phyloP scores from a whole-genome alignment of 2,329 filamentous ascomycete genomes.

The Amauroascus niger region DNA sequence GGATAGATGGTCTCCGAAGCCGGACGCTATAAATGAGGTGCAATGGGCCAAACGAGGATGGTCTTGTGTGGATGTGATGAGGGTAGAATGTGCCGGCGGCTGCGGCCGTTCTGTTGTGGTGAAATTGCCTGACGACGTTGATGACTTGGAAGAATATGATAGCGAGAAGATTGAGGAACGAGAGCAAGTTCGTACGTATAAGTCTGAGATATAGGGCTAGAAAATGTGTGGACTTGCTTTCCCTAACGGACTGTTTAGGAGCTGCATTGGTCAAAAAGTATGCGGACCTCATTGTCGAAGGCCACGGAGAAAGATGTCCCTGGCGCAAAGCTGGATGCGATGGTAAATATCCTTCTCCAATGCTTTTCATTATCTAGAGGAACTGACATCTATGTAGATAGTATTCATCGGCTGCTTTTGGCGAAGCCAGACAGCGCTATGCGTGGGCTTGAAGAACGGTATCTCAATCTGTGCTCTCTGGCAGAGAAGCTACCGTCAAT shows the following conservation, averaged over 20 bases:
- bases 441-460: slow-evolving; percentile 51
- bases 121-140: slow-evolving; percentile 60
- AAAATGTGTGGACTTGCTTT: neutral
- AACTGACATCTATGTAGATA: slow-evolving; percentile 33
- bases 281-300: slow-evolving; percentile 58
- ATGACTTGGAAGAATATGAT: slow-evolving; percentile 41
- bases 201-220: neutral
- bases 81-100: slow-evolving; percentile 68
- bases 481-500: slow-evolving; percentile 30
- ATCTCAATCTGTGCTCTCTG: slow-evolving; percentile 44
- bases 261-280: slow-evolving; percentile 68
- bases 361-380: neutral
- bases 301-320: slow-evolving; percentile 70
- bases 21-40: slow-evolving; percentile 73
- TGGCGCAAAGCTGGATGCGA: slow-evolving; percentile 87
- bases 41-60: slow-evolving; percentile 93
- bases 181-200: slow-evolving; percentile 36
- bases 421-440: slow-evolving; percentile 53
- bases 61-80: slow-evolving; percentile 73
- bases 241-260: slow-evolving; percentile 28
- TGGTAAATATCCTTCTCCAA: slow-evolving; percentile 40
- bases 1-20: slow-evolving; percentile 88
- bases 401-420: slow-evolving; percentile 57
- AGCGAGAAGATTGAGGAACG: slow-evolving; percentile 34
- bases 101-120: slow-evolving; percentile 80